Evolutionary conservation across 2,329 filamentous ascomycete genomes (phyloP).

Genomic region (Trichophyton verrucosum): DNA sequence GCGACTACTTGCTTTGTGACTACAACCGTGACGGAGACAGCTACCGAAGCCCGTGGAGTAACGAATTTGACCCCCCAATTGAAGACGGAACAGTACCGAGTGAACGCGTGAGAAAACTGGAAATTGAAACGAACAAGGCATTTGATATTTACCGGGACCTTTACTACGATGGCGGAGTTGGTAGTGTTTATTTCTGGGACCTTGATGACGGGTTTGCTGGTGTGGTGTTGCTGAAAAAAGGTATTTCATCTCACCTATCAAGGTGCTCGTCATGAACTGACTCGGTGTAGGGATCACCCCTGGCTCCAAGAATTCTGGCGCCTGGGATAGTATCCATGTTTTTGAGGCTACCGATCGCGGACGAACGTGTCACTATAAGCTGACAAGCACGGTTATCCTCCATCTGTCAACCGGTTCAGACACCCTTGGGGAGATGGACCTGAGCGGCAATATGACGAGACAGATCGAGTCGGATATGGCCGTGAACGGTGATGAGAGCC

Average conservation of each 20-base stretch:
- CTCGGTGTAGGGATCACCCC: conserved; percentile 47
- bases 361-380: conserved; percentile 88
- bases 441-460: conserved; percentile 94
- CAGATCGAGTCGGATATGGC: conserved; percentile 87
- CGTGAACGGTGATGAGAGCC: conserved; percentile 78
- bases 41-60: conserved; percentile 97
- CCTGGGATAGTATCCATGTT: conserved; percentile 98
- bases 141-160: conserved; percentile 95
- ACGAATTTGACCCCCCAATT: conserved; percentile 89
- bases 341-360: conserved; percentile 92
- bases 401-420: conserved; percentile 60
- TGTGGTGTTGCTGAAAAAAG: conserved; percentile 90
- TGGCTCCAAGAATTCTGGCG: conserved; percentile 57
- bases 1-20: conserved; percentile 96
- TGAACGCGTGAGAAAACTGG: conserved; percentile 84
- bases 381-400: conserved; percentile 92
- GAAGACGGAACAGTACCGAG: conserved; percentile 79
- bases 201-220: conserved; percentile 95
- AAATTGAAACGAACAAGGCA: conserved; percentile 84
- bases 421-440: conserved; percentile 70
- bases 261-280: neutral
- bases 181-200: conserved; percentile 96
- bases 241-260: conserved; percentile 35
- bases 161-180: conserved; percentile 86
- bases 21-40: conserved; percentile 99